Evolutionary conservation across 768 basidiomycete genomes (phyloP).

Genomic region (Fomitopsis pulvina): DNA sequence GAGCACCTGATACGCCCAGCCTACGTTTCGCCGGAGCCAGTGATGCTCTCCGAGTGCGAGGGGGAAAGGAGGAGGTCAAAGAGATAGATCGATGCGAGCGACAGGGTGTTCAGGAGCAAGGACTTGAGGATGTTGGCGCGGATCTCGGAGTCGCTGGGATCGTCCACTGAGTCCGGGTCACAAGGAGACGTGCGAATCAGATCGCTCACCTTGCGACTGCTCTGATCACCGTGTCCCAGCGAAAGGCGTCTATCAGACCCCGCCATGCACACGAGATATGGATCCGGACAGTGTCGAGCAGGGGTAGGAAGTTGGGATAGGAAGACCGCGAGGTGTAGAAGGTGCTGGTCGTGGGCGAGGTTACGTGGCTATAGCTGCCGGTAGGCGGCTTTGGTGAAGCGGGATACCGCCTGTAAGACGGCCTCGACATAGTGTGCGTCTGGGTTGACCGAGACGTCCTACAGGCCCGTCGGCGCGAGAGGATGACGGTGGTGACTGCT

Average conservation of each 20-base stretch:
- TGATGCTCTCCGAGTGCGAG: conserved; percentile 52
- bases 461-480: too few relatives aligned
- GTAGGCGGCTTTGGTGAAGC: neutral
- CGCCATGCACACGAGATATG: conserved; percentile 52
- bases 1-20: conserved; percentile 68
- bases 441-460: neutral
- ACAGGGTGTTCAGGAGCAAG: conserved; percentile 62
- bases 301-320: conserved; percentile 67
- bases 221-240: conserved; percentile 60
- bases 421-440: neutral
- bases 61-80: conserved; percentile 70
- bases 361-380: neutral
- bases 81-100: conserved; percentile 65
- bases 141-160: conserved; percentile 64
- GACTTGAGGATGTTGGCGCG: conserved; percentile 72
- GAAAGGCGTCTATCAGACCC: conserved; percentile 65
- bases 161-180: neutral
- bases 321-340: conserved; percentile 34
- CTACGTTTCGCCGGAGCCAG: conserved; percentile 67
- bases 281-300: conserved; percentile 50
- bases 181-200: neutral
- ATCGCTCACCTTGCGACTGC: conserved; percentile 50
- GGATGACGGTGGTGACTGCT: too few relatives aligned
- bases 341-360: neutral
- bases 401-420: neutral